Base-by-base conservation (phyloP, 306 rosid species). In the Cicer bijugum region DNA sequence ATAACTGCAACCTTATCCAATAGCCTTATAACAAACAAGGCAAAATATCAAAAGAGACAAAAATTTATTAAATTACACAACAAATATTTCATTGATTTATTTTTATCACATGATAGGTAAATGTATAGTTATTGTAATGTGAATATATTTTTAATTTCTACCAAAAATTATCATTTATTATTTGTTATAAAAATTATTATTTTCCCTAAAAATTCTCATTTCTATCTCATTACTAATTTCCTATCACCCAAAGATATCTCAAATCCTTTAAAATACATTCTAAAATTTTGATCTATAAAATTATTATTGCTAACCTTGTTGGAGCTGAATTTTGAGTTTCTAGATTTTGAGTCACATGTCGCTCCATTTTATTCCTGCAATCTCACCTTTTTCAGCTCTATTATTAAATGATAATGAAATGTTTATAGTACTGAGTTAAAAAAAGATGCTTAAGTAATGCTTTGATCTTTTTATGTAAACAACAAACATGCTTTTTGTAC, bases 1-100 rank as follows among this genome's bases (percentile, higher is more conserved):
- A 92, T 79, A 0, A 92, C 84, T 10, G 95, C 92, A 0, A 92
- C 96, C 53, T 87, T 90, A 19, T 66, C 82, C 63, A 52, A 57
- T 73, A 92, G 74, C 85, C 98, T 90, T 72, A 1, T 3, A 28
- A 28, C 33, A 28, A 28, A 28, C 33, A 28, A 28, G 33, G 43
- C 23, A 23, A 46, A 0, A 28, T 12, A 7, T 19, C 4, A 6
- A 40, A 67, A 59, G 1, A 4, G 15, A 50, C 2, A 14, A 37
- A 19, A 19, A 39, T 4, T 5, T 14, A 39, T 17, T 57, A 1
- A 56, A 35, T 55, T n/a, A 19, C 12, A 43, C 40, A 42, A 17
- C 12, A 33, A 80, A 74, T 17, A 17, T 17, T 60, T 3, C 43
- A 50, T 28, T 53, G 7, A 14, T 23, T 52, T 10, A 2, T 20